phyloP scores from a whole-genome alignment of 2,329 filamentous ascomycete species.

The Gnomoniopsis smithogilvyi region DNA sequence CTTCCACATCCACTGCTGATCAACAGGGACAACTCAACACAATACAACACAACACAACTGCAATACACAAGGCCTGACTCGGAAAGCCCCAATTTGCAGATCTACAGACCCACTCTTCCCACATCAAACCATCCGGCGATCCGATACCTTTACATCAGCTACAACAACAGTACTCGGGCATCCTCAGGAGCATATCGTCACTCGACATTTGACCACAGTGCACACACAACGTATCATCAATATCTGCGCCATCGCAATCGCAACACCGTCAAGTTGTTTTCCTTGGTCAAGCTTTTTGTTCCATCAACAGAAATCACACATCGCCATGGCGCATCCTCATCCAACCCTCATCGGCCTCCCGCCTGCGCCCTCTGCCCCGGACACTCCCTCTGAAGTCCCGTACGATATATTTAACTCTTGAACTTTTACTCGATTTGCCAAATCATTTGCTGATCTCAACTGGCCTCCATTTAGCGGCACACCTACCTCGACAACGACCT shows the following conservation, averaged over 20 bases:
- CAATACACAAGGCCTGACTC: too few species aligned
- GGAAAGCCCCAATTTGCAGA: too few species aligned
- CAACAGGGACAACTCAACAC: background rate
- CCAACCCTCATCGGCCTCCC: constrained; percentile 82
- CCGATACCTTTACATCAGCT: too few species aligned
- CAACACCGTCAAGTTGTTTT: too few species aligned
- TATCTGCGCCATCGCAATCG: too few species aligned
- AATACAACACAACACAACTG: background rate
- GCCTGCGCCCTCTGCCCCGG: constrained; percentile 75
- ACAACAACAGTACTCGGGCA: too few species aligned
- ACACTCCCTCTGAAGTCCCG: constrained; percentile 88
- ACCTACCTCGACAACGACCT: constrained; percentile 88
- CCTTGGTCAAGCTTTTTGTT: background rate
- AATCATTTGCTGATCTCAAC: background rate
- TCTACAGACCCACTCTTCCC: too few species aligned
- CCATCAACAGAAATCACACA: background rate
- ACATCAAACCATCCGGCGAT: too few species aligned
- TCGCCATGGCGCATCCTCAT: constrained; percentile 32
- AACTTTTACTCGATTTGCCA: background rate
- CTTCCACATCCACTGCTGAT: background rate
- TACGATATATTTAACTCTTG: constrained; percentile 44
- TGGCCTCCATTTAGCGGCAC: constrained; percentile 63
- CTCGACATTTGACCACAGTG: too few species aligned
- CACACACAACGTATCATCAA: too few species aligned
- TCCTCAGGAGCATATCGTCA: too few species aligned